Evolutionary conservation across 441 rosid genomes (phyloP).

Genomic region (Syzygium syzygioides): DNA sequence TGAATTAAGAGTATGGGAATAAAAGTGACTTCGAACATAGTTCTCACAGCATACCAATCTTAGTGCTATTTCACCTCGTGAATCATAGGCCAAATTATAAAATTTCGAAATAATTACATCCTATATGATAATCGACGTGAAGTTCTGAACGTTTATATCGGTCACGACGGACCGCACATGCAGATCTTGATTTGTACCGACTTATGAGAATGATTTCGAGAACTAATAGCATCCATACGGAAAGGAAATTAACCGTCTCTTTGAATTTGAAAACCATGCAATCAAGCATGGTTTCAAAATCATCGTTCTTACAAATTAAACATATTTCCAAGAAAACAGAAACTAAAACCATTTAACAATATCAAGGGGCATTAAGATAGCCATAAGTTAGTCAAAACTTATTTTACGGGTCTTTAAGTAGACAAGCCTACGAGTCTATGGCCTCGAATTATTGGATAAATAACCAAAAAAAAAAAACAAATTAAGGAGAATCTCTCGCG

Average conservation of each 20-base stretch:
- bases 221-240: rapidly evolving
- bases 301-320: rapidly evolving
- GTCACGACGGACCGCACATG: not conserved
- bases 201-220: not conserved
- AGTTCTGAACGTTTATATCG: not conserved
- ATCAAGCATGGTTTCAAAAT: not conserved
- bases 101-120: too few relatives aligned
- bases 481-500: not conserved
- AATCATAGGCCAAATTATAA: too few relatives aligned
- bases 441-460: rapidly evolving
- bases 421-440: not conserved
- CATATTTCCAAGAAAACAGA: not conserved
- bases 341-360: not conserved
- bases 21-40: too few relatives aligned
- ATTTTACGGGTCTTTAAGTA: rapidly evolving
- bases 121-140: too few relatives aligned
- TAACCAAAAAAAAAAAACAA: rapidly evolving
- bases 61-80: too few relatives aligned
- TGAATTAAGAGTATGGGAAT: too few relatives aligned
- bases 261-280: rapidly evolving
- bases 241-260: not conserved
- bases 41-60: too few relatives aligned
- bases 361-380: rapidly evolving
- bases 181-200: not conserved
- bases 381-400: not conserved